Evolutionary conservation across 257 asterid species (phyloP).

Genomic region (Solanum medicagineum): DNA sequence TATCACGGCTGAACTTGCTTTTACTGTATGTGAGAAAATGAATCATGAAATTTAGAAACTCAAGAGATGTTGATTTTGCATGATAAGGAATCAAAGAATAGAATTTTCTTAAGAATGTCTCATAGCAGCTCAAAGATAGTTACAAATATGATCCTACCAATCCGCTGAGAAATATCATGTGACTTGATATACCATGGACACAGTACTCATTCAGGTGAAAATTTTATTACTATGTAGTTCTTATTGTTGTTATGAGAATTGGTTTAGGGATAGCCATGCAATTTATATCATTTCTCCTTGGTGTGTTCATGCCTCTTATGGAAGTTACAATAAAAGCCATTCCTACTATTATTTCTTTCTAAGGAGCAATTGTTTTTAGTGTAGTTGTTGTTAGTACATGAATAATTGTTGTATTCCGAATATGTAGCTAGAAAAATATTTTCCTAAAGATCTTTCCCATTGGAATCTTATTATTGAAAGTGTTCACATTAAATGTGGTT

Average conservation of each 20-base stretch:
- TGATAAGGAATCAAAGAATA: neutral
- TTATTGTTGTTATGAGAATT: neutral
- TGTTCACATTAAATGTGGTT: neutral
- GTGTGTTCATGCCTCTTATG: neutral
- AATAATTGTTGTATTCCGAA: neutral
- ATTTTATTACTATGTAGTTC: neutral
- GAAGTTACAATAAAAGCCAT: neutral
- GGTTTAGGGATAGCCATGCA: neutral
- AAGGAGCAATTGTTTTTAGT: neutral
- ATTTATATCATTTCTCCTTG: neutral
- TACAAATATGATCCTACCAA: neutral
- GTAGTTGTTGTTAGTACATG: neutral
- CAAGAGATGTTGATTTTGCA: neutral
- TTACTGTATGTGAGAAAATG: neutral
- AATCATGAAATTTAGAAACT: too few species aligned
- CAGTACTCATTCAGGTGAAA: neutral
- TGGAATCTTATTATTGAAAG: neutral
- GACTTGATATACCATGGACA: neutral
- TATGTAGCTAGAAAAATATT: neutral
- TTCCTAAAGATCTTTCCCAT: neutral
- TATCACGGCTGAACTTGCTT: too few species aligned
- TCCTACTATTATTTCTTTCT: neutral
- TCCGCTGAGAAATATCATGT: neutral
- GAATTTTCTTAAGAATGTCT: neutral
- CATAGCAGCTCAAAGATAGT: neutral